These are phyloP conservation scores for Chlamydomonas sphaeroides DNA, from an alignment of 139 green algal species.

Conservation along the genomic window DNA sequence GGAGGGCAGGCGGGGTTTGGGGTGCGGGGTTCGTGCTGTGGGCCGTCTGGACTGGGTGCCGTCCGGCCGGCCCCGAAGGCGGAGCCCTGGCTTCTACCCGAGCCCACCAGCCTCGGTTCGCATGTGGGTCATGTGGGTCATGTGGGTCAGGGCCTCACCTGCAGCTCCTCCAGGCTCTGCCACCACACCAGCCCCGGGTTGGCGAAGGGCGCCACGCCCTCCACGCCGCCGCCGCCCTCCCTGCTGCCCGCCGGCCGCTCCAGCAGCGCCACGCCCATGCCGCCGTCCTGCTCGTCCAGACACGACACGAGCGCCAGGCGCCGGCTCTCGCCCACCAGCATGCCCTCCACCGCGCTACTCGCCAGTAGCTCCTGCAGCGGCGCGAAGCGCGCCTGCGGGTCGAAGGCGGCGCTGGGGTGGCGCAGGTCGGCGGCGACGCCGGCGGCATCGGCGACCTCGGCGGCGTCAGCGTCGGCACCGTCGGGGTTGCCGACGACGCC, in stretches of 20 bases:
- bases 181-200: conserved; percentile 40
- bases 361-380: neutral
- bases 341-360: neutral
- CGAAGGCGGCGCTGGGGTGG: neutral
- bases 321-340: conserved; percentile 11
- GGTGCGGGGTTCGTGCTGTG: too few relatives aligned
- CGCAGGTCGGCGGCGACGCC: neutral
- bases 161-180: conserved; percentile 33
- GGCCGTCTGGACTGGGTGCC: too few relatives aligned
- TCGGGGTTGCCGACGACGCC: neutral
- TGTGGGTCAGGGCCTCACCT: too few relatives aligned
- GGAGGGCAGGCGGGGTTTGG: too few relatives aligned
- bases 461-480: neutral
- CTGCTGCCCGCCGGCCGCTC: neutral
- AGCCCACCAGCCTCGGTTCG: neutral
- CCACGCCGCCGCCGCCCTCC: neutral
- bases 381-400: conserved; percentile 26
- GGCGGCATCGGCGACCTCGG: neutral
- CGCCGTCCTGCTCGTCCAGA: too few relatives aligned
- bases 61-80: too few relatives aligned
- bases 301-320: too few relatives aligned
- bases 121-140: too few relatives aligned
- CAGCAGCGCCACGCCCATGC: too few relatives aligned
- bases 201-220: neutral
- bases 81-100: too few relatives aligned